A percentile compares a stretch with the other conserved stretches of the same genome.
These are phyloP conservation scores for Suhomyces vadensis DNA, from an alignment of 805 yeast genomes.

Conservation along the genomic window DNA sequence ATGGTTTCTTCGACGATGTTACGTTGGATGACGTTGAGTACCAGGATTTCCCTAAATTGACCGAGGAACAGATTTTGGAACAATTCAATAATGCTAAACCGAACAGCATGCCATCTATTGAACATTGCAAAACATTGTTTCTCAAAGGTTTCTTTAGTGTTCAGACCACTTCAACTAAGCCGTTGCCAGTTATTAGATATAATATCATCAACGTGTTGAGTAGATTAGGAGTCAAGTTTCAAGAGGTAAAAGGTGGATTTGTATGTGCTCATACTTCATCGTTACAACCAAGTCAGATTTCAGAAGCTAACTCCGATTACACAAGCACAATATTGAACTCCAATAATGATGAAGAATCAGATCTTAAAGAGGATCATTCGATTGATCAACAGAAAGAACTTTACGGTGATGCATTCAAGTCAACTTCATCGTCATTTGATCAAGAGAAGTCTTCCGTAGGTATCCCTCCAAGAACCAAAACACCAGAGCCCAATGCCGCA, in stretches of 20 bases:
- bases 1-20: conserved; percentile 61
- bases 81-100: conserved; percentile 57
- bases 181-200: conserved; percentile 82
- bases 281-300: conserved; percentile 19
- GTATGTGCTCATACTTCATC: conserved; percentile 72
- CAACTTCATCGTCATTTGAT: conserved; percentile 31
- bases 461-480: conserved; percentile 18
- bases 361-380: conserved; percentile 16
- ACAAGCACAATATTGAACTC: conserved; percentile 19
- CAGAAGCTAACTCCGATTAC: conserved; percentile 16
- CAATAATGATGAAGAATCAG: conserved; percentile 17
- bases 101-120: conserved; percentile 90
- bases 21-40: conserved; percentile 41
- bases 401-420: conserved; percentile 43
- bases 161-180: conserved; percentile 91
- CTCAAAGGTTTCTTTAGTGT: conserved; percentile 92
- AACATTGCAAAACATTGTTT: conserved; percentile 86
- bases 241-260: conserved; percentile 93
- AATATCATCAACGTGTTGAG: conserved; percentile 77
- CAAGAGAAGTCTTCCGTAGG: conserved; percentile 13
- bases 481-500: conserved; percentile 25
- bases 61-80: conserved; percentile 43
- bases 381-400: conserved; percentile 34
- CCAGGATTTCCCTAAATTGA: conserved; percentile 35
- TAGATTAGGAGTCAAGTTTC: conserved; percentile 74